Conservation (phyloP, 176 grass and related monocot genomes). For the Tuctoria greenei region DNA sequence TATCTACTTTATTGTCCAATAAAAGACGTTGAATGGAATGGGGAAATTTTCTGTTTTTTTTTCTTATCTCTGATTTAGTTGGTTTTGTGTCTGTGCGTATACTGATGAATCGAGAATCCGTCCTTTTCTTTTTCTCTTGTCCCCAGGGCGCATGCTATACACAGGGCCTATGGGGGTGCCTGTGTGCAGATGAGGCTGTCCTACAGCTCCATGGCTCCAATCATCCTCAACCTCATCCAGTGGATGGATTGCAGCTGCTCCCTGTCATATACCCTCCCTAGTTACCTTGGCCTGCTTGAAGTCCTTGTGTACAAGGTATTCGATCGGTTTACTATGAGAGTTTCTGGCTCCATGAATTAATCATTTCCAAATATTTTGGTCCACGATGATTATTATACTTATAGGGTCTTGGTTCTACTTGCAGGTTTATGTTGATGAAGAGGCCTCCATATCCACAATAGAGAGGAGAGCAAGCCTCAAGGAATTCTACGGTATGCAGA, state of each 20-base stretch:
- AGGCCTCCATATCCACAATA: conserved; percentile 72
- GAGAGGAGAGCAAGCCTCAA: conserved; percentile 88
- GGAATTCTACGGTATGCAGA: conserved; percentile 79
- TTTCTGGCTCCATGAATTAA: neutral
- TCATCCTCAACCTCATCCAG: conserved; percentile 94
- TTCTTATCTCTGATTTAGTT: conserved; percentile 5
- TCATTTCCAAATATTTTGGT: neutral
- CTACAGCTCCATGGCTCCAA: conserved; percentile 91
- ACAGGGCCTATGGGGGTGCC: conserved; percentile 89
- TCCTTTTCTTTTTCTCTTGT: conserved; percentile 3
- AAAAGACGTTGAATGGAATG: conserved; percentile 18
- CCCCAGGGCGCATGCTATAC: conserved; percentile 85
- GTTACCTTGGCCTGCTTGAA: conserved; percentile 94
- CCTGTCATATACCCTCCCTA: conserved; percentile 70
- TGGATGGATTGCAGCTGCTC: conserved; percentile 97
- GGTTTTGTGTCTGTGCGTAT: conserved; percentile 4
- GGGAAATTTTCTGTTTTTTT: conserved; percentile 16
- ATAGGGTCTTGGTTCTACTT: conserved; percentile 17
- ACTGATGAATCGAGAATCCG: conserved; percentile 19
- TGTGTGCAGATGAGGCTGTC: conserved; percentile 98
- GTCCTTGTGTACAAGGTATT: conserved; percentile 89
- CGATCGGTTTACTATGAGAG: neutral
- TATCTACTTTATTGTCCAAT: conserved; percentile 25
- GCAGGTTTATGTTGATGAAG: conserved; percentile 90
- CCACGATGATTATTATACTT: neutral